phyloP scores from a whole-genome alignment of 805 yeast genomes.

The Saccharomycopsis amapae region DNA sequence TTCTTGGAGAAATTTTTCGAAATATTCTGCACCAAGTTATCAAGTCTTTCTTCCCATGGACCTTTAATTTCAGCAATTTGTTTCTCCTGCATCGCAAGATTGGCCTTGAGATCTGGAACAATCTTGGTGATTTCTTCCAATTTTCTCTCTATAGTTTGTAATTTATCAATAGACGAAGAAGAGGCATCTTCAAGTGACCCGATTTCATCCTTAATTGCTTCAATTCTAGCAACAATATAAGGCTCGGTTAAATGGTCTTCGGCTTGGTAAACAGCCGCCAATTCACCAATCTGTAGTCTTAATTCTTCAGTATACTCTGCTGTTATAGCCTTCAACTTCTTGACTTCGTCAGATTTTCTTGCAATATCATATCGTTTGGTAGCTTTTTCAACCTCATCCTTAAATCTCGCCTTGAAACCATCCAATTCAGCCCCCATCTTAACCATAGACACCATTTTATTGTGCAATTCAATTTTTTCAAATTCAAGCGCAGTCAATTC shows the following conservation, averaged over 20 bases:
- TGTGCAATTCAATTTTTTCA: slow-evolving; percentile 33
- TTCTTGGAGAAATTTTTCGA: slow-evolving; percentile 58
- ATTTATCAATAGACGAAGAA: slow-evolving; percentile 31
- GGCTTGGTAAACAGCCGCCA: slow-evolving; percentile 35
- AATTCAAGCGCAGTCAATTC: slow-evolving; percentile 27
- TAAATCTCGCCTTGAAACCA: slow-evolving; percentile 24
- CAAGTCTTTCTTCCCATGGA: slow-evolving; percentile 59
- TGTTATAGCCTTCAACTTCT: slow-evolving; percentile 27
- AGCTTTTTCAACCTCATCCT: neutral
- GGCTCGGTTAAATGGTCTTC: slow-evolving; percentile 33
- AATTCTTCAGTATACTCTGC: slow-evolving; percentile 34
- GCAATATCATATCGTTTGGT: slow-evolving; percentile 23
- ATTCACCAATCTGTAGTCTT: slow-evolving; percentile 32
- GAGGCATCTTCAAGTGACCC: slow-evolving; percentile 31
- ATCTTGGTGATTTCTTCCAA: slow-evolving; percentile 23
- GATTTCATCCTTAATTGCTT: slow-evolving; percentile 41
- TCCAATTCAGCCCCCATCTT: slow-evolving; percentile 28
- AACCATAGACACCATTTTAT: slow-evolving; percentile 30
- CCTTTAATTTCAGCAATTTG: slow-evolving; percentile 34
- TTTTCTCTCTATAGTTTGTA: slow-evolving; percentile 27
- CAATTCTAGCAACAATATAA: slow-evolving; percentile 34
- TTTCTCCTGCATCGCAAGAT: slow-evolving; percentile 26
- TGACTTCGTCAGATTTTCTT: slow-evolving; percentile 25
- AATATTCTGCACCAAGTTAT: slow-evolving; percentile 44
- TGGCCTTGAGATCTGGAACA: slow-evolving; percentile 24